These are phyloP conservation scores for Melampsora americana DNA, from an alignment of 1,284 basidiomycete genomes.

Conservation along the genomic window DNA sequence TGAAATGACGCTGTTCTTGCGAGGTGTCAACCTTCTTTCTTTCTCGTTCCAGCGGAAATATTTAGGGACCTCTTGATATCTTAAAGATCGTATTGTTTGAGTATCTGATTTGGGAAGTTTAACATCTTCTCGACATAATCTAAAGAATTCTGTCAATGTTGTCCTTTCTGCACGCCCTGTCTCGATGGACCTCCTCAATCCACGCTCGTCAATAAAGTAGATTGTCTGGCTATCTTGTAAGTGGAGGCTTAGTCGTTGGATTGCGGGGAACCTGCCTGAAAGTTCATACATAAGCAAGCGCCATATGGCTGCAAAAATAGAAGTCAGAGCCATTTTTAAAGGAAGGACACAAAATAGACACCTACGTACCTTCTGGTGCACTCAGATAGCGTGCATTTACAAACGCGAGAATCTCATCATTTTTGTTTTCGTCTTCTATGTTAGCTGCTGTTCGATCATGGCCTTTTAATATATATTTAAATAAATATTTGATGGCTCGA, in stretches of 20 bases:
- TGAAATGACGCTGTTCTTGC: not conserved
- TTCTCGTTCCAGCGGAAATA: not conserved
- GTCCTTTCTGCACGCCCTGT: no score
- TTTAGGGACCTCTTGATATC: not conserved
- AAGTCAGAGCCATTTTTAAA: not conserved
- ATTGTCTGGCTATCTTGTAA: slow-evolving; percentile 1
- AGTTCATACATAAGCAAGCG: not conserved
- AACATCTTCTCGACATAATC: not conserved
- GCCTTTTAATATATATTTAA: slow-evolving; percentile 23
- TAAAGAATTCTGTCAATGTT: not conserved
- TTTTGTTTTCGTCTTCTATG: not conserved
- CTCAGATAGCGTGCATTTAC: not conserved
- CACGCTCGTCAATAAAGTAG: not conserved
- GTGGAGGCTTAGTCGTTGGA: not conserved
- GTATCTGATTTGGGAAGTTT: no score
- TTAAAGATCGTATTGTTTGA: not conserved
- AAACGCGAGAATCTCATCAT: slow-evolving; percentile 8
- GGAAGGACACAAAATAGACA: not conserved
- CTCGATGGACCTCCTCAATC: not conserved
- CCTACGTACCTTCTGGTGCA: not conserved
- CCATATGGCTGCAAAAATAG: not conserved
- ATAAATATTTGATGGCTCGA: not conserved
- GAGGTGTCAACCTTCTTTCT: no score
- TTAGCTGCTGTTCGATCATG: not conserved
- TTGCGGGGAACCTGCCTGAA: not conserved